These are phyloP conservation scores for Sugiyamaella xylanicola DNA, from an alignment of 1,139 yeast species.

Conservation along the genomic window DNA sequence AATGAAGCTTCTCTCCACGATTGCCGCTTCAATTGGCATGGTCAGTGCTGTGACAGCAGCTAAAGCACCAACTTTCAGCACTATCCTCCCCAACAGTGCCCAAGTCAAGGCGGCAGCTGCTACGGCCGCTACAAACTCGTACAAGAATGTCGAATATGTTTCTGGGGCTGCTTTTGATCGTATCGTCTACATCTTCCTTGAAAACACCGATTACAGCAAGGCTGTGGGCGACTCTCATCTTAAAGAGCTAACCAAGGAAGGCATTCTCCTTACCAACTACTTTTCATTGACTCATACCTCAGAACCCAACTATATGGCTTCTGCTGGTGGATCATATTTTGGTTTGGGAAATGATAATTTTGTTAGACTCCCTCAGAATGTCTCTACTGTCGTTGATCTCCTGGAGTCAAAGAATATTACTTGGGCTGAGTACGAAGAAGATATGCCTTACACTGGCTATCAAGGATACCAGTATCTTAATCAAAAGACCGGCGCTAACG, in stretches of 20 bases:
- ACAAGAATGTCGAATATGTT: slow-evolving; percentile 40
- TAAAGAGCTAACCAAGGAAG: slow-evolving; percentile 46
- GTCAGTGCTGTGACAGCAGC: slow-evolving; percentile 33
- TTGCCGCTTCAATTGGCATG: slow-evolving; percentile 27
- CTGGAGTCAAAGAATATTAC: slow-evolving; percentile 49
- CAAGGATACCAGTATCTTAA: slow-evolving; percentile 50
- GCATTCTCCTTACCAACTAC: slow-evolving; percentile 51
- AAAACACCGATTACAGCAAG: slow-evolving; percentile 53
- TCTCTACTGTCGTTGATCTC: slow-evolving; percentile 51
- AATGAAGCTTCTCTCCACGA: slow-evolving; percentile 22
- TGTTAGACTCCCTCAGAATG: slow-evolving; percentile 47
- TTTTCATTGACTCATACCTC: slow-evolving; percentile 55
- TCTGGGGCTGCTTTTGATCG: slow-evolving; percentile 49
- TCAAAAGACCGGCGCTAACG: slow-evolving; percentile 47
- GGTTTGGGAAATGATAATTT: slow-evolving; percentile 50
- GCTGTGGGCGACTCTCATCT: slow-evolving; percentile 49
- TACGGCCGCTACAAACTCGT: slow-evolving; percentile 45
- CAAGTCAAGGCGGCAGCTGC: slow-evolving; percentile 46
- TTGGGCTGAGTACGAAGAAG: slow-evolving; percentile 57
- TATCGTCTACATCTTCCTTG: slow-evolving; percentile 51
- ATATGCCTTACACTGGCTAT: slow-evolving; percentile 53
- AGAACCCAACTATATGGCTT: slow-evolving; percentile 53
- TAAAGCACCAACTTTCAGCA: slow-evolving; percentile 41
- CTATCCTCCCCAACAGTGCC: slow-evolving; percentile 43
- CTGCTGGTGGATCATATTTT: slow-evolving; percentile 53